Percentiles rank a stretch among this genome's conserved stretches.
phyloP scores from a whole-genome alignment of 2,329 filamentous ascomycete genomes.

The Cadophora luteo-olivacea region DNA sequence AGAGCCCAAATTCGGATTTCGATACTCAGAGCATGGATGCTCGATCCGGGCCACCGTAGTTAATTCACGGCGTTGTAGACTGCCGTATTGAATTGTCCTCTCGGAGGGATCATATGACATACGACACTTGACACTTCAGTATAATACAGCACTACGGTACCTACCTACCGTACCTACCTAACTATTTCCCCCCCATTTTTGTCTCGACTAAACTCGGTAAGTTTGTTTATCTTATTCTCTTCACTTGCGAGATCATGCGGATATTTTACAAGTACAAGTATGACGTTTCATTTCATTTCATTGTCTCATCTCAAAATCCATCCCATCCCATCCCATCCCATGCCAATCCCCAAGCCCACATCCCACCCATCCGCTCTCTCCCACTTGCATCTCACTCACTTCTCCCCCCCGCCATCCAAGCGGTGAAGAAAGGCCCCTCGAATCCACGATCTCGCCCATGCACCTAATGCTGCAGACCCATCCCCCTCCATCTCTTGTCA shows the following conservation, averaged over 20 bases:
- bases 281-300: no score
- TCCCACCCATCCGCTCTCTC: not conserved
- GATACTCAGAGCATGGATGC: constrained; percentile 15
- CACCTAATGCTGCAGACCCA: constrained; percentile 24
- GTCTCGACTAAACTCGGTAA: not conserved
- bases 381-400: not conserved
- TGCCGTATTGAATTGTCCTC: constrained; percentile 20
- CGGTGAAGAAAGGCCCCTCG: constrained; percentile 25
- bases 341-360: not conserved
- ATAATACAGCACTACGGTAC: no score
- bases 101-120: not conserved
- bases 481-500: constrained; percentile 21
- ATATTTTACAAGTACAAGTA: not conserved
- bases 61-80: constrained; percentile 11
- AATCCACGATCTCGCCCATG: constrained; percentile 13
- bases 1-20: not conserved
- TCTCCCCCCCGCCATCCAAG: constrained; percentile 12
- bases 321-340: constrained; percentile 1
- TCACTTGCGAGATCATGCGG: not conserved
- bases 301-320: not conserved
- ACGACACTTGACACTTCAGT: no score
- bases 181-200: not conserved
- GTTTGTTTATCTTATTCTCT: constrained; percentile 11
- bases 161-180: no score
- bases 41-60: not conserved